Evolutionary conservation across 805 yeast genomes (phyloP).

Genomic region (Blastobotrys mokoenaii): DNA sequence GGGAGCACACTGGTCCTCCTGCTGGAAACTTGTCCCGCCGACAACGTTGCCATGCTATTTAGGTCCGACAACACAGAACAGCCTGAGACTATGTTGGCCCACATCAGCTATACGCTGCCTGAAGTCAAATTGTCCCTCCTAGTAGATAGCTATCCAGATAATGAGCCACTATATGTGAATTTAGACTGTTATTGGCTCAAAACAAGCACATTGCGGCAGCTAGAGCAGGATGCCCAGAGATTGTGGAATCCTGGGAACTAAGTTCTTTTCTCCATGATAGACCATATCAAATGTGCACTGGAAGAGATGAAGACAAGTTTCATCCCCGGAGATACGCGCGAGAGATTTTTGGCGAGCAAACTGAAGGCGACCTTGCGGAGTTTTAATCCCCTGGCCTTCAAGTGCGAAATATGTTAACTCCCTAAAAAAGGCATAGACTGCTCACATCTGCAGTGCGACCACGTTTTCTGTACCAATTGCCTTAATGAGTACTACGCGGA

Average conservation of each 20-base stretch:
- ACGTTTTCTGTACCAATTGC: constrained; percentile 17
- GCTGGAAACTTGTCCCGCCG: constrained; percentile 8
- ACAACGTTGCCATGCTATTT: constrained; percentile 4
- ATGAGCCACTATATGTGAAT: constrained; percentile 6
- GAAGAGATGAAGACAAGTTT: neutral
- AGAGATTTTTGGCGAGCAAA: constrained; percentile 4
- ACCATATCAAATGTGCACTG: constrained; percentile 3
- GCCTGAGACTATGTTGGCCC: no score
- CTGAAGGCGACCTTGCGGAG: constrained; percentile 5
- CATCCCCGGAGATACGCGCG: neutral
- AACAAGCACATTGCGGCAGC: neutral
- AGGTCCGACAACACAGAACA: constrained; percentile 1
- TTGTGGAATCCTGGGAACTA: constrained; percentile 12
- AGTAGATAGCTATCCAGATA: constrained; percentile 11
- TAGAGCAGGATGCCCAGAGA: constrained; percentile 1
- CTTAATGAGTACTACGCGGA: constrained; percentile 13
- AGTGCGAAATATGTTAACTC: constrained; percentile 18
- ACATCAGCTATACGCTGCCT: constrained; percentile 9
- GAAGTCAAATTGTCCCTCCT: constrained; percentile 11
- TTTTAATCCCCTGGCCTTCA: constrained; percentile 12
- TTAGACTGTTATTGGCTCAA: constrained; percentile 11
- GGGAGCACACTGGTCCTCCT: neutral
- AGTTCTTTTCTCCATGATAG: constrained; percentile 13
- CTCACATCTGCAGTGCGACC: constrained; percentile 12
- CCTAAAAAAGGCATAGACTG: constrained; percentile 13